phyloP scores from a whole-genome alignment of 768 basidiomycete genomes.

The Mycena rebaudengoi region DNA sequence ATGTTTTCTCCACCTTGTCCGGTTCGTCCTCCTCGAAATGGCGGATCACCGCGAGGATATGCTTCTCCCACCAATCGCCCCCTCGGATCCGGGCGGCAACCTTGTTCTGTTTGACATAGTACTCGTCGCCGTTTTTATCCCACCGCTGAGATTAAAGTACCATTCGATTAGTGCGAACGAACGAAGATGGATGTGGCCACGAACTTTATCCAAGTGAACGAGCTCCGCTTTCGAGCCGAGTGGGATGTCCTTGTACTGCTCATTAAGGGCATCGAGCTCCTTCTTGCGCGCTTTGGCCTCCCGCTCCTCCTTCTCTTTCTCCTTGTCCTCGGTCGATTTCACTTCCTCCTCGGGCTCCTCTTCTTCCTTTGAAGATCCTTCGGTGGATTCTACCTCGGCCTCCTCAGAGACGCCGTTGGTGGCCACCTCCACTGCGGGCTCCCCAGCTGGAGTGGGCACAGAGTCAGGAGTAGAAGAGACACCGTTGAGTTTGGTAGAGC shows the following conservation, averaged over 20 bases:
- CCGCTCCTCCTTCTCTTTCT: slow-evolving; percentile 11
- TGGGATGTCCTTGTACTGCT: slow-evolving; percentile 10
- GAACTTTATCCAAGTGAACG: slow-evolving; percentile 21
- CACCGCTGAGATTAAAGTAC: slow-evolving; percentile 6
- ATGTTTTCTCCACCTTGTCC: slow-evolving; percentile 15
- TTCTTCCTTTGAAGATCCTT: too few relatives aligned
- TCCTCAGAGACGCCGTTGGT: too few relatives aligned
- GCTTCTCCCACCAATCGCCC: slow-evolving; percentile 18
- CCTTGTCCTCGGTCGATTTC: slow-evolving; percentile 1
- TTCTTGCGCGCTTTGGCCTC: slow-evolving; percentile 21
- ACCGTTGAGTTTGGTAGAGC: too few relatives aligned
- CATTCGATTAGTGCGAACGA: neutral
- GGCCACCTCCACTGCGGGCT: too few relatives aligned
- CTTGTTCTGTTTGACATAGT: slow-evolving; percentile 19
- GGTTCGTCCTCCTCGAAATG: slow-evolving; percentile 17
- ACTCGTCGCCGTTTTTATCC: slow-evolving; percentile 25
- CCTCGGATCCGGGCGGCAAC: slow-evolving; percentile 5
- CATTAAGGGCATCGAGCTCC: slow-evolving; percentile 19
- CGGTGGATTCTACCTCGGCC: too few relatives aligned
- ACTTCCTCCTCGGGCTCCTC: slow-evolving; percentile 7
- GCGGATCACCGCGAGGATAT: slow-evolving; percentile 19
- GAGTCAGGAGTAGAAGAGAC: too few relatives aligned
- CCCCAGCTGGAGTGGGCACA: too few relatives aligned
- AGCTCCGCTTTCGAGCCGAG: slow-evolving; percentile 14
- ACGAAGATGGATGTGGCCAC: neutral